Percentiles rank a stretch among this genome's conserved stretches.
Conservation (phyloP, 805 yeast species). For the Hanseniaspora thailandica region DNA sequence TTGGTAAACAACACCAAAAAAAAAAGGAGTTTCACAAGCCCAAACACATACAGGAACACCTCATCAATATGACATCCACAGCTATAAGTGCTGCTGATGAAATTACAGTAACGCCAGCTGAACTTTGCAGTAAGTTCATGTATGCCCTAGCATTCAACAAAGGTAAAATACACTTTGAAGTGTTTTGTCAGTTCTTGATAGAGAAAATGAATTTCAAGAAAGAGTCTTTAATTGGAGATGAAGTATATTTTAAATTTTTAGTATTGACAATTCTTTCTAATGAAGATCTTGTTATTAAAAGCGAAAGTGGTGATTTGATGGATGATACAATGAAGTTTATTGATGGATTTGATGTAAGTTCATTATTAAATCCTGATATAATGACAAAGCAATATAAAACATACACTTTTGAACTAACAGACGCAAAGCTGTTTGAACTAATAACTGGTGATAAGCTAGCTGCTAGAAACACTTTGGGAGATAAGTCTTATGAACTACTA, state of each 20-base stretch:
- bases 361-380: conserved; percentile 1
- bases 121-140: conserved; percentile 22
- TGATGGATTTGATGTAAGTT: background rate
- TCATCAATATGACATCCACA: background rate
- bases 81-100: background rate
- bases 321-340: background rate
- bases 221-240: conserved; percentile 1
- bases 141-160: conserved; percentile 27
- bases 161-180: conserved; percentile 21
- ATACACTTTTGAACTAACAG: conserved; percentile 33
- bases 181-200: conserved; percentile 14
- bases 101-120: conserved; percentile 24
- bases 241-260: conserved; percentile 1
- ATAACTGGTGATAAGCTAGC: conserved; percentile 43
- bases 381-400: background rate
- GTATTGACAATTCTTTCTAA: background rate
- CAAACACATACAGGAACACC: too few relatives aligned
- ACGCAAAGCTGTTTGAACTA: conserved; percentile 45
- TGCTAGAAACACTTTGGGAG: conserved; percentile 44
- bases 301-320: background rate
- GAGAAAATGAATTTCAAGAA: conserved; percentile 13
- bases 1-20: background rate
- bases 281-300: background rate
- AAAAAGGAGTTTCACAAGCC: background rate
- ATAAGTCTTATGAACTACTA: conserved; percentile 42